Evolutionary conservation across 2,329 filamentous ascomycete genomes (phyloP), one percentile per base, ranked within the genome.

Genomic region (Rachicladosporium sp.): DNA sequence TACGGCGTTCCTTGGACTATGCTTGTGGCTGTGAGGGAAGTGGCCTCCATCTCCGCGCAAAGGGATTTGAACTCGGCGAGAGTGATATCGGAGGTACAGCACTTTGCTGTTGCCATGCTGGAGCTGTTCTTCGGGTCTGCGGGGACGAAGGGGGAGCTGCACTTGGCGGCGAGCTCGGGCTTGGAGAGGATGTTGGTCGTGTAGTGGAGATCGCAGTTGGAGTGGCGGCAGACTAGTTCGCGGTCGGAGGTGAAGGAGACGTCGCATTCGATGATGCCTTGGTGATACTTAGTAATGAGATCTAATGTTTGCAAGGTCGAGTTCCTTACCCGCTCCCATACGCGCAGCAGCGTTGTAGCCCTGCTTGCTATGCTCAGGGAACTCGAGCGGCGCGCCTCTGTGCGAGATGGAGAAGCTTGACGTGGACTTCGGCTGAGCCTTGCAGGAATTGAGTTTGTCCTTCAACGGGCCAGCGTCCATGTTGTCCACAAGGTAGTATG

Each of bases 41-140:
- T 71, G 36, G 72, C 72, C 52, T 84, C 80, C 76, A 81, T 82
- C 61, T 82, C 82, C 51, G 71, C 71, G 61, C 80, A 84, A 4
- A 84, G 70, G 4, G 69, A 65, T 58, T 76, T 74, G 66, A 75
- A 82, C 59, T 84, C 80, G 34, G 67, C 67, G 29, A 80, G 62
- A 1, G 79, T 82, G 52, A 84, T 73, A 53, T 84, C 80, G 49
- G 70, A 76, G 2, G 80, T 82, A 66, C 80, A 84, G 67, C 80
- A 84, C 47, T 73, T 73, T 9, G 78, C 79, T 10, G 62, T 67
- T 1, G 80, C 80, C 1, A 64, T 74, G 69, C 31, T 19, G 9
- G 38, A 43, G 19, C 50, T 50, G 2, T 43, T 52, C 7, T 39
- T 44, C 3, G 47, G 35, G 36, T 56, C 40, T 42, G 47, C 50